Base-by-base conservation (phyloP, 108 stramenopile species). In the Cylindrotheca fusiformis region DNA sequence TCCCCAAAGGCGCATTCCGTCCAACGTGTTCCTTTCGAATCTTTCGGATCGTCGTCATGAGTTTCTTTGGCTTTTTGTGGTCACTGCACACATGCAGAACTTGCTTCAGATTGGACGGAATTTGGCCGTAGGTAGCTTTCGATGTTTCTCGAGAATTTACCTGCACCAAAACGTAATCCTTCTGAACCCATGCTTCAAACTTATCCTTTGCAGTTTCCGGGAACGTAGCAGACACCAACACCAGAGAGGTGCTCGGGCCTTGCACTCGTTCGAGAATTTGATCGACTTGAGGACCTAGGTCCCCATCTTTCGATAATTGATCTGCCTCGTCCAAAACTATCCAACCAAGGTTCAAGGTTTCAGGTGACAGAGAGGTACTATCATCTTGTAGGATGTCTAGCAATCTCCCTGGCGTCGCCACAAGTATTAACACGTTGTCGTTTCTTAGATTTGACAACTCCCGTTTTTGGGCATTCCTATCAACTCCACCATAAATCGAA, bases 51-150 rank as follows among this genome's bases (percentile, higher is more conserved):
- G 83, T 93, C 3, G 69, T 55, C 18, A 93, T 70, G 14, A 93
- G 64, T 48, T 93, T 93, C 55, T 62, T 77, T 8, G 92, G 89
- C 59, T 94, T 94, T 58, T 94, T 94, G 67, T 94, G 89, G 32
- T 71, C 72, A 17, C 86, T 66, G 48, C 92, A 94, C 24, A 94
- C 92, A 72, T 94, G 92, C 20, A 89, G 64, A 14, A 74, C 77
- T 68, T 94, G 92, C n/a, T 81, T 72, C 17, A 94, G 51, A 55
- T 90, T 58, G 21, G 83, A 60, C 30, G 92, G 92, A 53, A 94
- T 94, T 18, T 68, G 59, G 32, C 85, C 68, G 22, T 84, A 65
- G 70, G n/a, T 2, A 1, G 63, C 14, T 33, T 47, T 20, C 30
- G 48, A 53, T 58, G 52, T 47, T 54, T 57, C 41, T 6, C 29